Evolutionary conservation across 306 rosid species (phyloP).

Genomic region (Gleditsia sinensis): DNA sequence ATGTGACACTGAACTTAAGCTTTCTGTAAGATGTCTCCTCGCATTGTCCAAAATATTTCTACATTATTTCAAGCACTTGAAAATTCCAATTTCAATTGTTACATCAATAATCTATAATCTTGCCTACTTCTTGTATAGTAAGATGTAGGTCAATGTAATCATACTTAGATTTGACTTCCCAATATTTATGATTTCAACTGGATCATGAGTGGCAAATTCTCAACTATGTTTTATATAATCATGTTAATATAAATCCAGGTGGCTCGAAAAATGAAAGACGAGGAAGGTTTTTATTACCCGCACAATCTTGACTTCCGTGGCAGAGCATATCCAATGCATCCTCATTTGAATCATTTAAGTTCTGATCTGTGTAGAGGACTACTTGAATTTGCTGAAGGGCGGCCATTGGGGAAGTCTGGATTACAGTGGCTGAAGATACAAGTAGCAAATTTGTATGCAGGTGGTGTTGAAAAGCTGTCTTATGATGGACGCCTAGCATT

Average conservation of each 20-base stretch:
- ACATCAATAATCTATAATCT: slow-evolving; percentile 12
- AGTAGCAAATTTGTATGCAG: slow-evolving; percentile 69
- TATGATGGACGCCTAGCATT: slow-evolving; percentile 73
- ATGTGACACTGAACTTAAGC: slow-evolving; percentile 86
- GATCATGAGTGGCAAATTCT: slow-evolving; percentile 8
- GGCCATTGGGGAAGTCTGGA: slow-evolving; percentile 79
- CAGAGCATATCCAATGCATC: slow-evolving; percentile 94
- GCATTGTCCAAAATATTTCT: not conserved
- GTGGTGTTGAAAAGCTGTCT: slow-evolving; percentile 81
- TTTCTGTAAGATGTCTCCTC: slow-evolving; percentile 66
- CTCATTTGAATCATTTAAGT: slow-evolving; percentile 86
- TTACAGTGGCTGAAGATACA: slow-evolving; percentile 83
- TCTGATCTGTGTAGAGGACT: slow-evolving; percentile 91
- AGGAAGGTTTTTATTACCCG: slow-evolving; percentile 87
- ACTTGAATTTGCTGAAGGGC: slow-evolving; percentile 85
- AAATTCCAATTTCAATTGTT: not conserved
- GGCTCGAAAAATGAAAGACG: slow-evolving; percentile 80
- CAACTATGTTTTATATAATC: not conserved
- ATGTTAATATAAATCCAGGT: slow-evolving; percentile 49
- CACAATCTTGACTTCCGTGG: slow-evolving; percentile 95
- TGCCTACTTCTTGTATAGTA: not conserved
- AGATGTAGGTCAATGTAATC: slow-evolving; percentile 15
- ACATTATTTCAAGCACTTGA: slow-evolving; percentile 2
- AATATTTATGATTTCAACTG: not conserved
- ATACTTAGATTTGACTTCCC: not conserved